Evolutionary conservation across 2,329 filamentous ascomycete genomes (phyloP).

Genomic region (Pseudocercospora eumusae): DNA sequence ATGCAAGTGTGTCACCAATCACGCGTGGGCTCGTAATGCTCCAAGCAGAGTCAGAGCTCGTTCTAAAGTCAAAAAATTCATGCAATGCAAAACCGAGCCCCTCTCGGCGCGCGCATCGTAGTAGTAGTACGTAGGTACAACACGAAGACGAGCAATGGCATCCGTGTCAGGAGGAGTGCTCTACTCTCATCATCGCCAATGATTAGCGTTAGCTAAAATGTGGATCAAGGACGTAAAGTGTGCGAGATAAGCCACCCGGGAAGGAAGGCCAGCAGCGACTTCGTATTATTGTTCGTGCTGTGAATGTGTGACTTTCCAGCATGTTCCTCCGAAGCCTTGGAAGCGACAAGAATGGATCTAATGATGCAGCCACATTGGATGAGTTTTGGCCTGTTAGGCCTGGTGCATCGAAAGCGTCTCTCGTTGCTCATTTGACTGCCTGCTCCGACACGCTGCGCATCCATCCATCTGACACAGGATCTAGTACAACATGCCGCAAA

Average conservation of each 20-base stretch:
- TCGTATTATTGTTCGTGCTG: constrained; percentile 17
- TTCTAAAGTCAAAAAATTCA: constrained; percentile 17
- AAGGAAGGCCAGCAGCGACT: constrained; percentile 20
- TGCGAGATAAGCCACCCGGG: constrained; percentile 21
- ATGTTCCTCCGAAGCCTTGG: constrained; percentile 27
- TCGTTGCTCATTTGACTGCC: constrained; percentile 22
- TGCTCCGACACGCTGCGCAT: constrained; percentile 27
- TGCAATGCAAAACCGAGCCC: constrained; percentile 22
- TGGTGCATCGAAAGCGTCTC: constrained; percentile 16
- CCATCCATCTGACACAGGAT: constrained; percentile 26
- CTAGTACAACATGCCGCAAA: constrained; percentile 27
- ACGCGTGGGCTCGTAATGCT: constrained; percentile 8
- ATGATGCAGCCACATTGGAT: constrained; percentile 22
- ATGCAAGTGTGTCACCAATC: constrained; percentile 7
- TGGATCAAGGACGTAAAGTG: constrained; percentile 15
- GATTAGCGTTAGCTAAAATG: constrained; percentile 1
- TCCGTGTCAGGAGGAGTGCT: constrained; percentile 5
- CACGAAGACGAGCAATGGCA: constrained; percentile 6
- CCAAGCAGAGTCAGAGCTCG: constrained; percentile 15
- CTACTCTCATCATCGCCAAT: constrained; percentile 2
- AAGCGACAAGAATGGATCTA: constrained; percentile 22
- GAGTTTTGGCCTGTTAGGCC: constrained; percentile 17
- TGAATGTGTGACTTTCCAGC: constrained; percentile 21
- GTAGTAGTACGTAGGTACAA: constrained; percentile 11
- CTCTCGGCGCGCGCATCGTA: constrained; percentile 16